Evolutionary conservation across 257 asterid species (phyloP).

Genomic region (Solanum okadae): DNA sequence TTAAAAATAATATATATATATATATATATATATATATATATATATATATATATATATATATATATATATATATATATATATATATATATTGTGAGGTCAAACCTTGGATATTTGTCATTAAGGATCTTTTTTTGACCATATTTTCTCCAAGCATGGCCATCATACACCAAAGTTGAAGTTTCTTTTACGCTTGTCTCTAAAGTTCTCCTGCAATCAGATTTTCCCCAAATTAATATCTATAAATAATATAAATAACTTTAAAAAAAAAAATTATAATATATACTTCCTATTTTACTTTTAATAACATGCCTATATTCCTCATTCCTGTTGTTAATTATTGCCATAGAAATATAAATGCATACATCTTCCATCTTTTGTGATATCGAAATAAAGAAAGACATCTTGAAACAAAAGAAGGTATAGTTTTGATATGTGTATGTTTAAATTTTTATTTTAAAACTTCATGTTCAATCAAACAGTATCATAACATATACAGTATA

Average conservation of each 20-base stretch:
- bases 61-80: too few relatives aligned
- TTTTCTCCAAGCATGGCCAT: constrained; percentile 72
- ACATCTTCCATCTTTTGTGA: not conserved
- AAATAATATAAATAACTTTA: too few relatives aligned
- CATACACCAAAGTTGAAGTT: constrained; percentile 21
- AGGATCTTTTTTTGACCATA: constrained; percentile 63
- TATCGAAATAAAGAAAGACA: not conserved
- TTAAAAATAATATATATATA: too few relatives aligned
- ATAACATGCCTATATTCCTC: not conserved
- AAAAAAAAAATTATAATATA: too few relatives aligned
- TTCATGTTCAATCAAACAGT: not conserved
- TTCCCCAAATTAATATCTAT: not conserved
- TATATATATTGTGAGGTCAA: not conserved
- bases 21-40: too few relatives aligned
- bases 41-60: too few relatives aligned
- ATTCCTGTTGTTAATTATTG: not conserved
- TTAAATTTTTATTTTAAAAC: not conserved
- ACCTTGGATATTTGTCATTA: constrained; percentile 46
- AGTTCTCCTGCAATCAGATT: constrained; percentile 29
- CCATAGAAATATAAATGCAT: not conserved
- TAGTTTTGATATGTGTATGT: too few relatives aligned
- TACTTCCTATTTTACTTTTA: not conserved
- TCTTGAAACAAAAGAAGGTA: not conserved
- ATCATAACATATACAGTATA: too few relatives aligned
- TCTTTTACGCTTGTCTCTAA: constrained; percentile 24